Percentiles rank a stretch among this genome's conserved stretches.
These are phyloP conservation scores for Sutorius australiensis DNA, from an alignment of 768 basidiomycete species.

Conservation along the genomic window DNA sequence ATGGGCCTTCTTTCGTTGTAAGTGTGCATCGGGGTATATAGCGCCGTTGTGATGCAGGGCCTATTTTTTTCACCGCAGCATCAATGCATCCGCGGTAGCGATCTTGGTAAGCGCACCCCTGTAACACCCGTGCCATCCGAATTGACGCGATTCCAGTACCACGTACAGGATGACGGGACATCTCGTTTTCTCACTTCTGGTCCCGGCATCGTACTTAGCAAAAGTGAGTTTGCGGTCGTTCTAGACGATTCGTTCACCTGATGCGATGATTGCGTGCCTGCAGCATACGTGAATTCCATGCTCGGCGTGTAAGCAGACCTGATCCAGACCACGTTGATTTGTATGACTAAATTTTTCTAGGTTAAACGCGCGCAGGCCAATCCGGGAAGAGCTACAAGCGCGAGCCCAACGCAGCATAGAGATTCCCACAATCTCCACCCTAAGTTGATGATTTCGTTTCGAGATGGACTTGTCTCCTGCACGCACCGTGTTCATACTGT, in stretches of 20 bases:
- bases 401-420: conserved; percentile 1
- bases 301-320: conserved; percentile 19
- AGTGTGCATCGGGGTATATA: background rate
- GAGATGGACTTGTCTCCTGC: background rate
- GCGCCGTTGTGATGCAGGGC: background rate
- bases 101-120: background rate
- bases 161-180: background rate
- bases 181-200: background rate
- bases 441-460: conserved; percentile 4
- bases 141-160: background rate
- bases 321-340: background rate
- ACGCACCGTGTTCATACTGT: background rate
- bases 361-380: conserved; percentile 14
- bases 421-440: conserved; percentile 18
- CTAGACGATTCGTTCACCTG: background rate
- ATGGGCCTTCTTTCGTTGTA: conserved; percentile 22
- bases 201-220: conserved; percentile 12
- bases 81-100: conserved; percentile 9
- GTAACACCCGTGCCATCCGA: background rate
- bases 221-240: conserved; percentile 11
- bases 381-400: conserved; percentile 16
- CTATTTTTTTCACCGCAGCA: background rate
- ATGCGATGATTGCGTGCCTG: background rate
- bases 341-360: background rate
- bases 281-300: conserved; percentile 26